Base-by-base conservation (phyloP, 2,329 filamentous ascomycete genomes). In the Parastagonospora nodorum region DNA sequence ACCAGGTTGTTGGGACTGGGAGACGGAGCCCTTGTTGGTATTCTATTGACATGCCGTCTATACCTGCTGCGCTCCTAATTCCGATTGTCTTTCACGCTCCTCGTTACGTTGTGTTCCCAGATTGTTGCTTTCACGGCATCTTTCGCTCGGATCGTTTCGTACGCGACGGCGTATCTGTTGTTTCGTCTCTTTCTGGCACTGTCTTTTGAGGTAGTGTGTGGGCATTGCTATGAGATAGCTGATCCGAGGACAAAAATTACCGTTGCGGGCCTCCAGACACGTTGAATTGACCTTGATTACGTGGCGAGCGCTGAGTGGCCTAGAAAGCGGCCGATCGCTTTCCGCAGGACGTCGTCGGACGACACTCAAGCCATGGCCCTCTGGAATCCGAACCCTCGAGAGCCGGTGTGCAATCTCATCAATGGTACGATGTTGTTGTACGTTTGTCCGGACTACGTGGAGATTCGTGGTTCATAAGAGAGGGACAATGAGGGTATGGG, bases 271-370 rank as follows among this genome's bases (percentile, higher is more conserved):
- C 35, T 2, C 12, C 8, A 57, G 48, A 41, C 58, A 50, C 16
- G 46, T 60, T 44, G 47, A 63, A 58, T 35, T 49, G 37, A 50
- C 58, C 55, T 50, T 45, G 64, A 68, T 61, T 61, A 75, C 73
- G 73, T 75, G 73, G 72, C 73, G 66, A 64, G 68, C 70, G 70
- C 71, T 75, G 72, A 75, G 67, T 75, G 72, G 73, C 61, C 68
- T 74, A 60, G 60, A 66, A 63, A 51, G 53, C 61, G 63, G 64
- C 64, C 69, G 71, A 73, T 73, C 69, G 61, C 50, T 61, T 58
- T 60, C 56, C 24, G 52, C 42, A 50, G 48, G 37, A 44, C 36
- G 41, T 47, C 24, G 45, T 55, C 43, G 48, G 45, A 16, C 32
- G 43, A 24, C 10, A 36, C 28, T 27, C 42, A 33, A 36, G 35